These are phyloP conservation scores for Senna tora DNA, from an alignment of 306 rosid genomes.

Conservation along the genomic window DNA sequence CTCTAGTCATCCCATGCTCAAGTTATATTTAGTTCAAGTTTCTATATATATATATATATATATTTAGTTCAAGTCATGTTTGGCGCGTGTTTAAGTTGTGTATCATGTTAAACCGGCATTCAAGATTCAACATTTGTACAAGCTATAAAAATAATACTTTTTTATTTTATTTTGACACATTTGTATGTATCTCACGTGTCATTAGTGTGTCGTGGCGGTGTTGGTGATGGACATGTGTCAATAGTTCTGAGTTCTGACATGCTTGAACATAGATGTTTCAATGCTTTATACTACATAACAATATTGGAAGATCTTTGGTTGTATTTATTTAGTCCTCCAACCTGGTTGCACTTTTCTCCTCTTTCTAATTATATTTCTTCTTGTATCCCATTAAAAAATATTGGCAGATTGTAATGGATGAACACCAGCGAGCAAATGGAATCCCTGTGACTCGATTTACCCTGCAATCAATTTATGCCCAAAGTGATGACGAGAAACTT, in stretches of 20 bases:
- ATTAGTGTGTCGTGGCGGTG: too few relatives aligned
- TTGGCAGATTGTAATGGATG: constrained; percentile 97
- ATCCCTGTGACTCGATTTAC: constrained; percentile 87
- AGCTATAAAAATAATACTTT: too few relatives aligned
- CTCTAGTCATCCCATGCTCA: too few relatives aligned
- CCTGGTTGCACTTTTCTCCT: not conserved
- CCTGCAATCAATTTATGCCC: constrained; percentile 90
- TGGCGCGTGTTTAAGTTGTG: too few relatives aligned
- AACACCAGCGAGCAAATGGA: constrained; percentile 90
- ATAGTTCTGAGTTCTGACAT: constrained; percentile 19
- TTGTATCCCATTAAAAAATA: not conserved
- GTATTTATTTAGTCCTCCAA: not conserved
- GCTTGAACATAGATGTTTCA: constrained; percentile 7
- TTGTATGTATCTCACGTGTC: too few relatives aligned
- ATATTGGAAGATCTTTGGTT: constrained; percentile 6
- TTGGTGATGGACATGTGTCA: too few relatives aligned
- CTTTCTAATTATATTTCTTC: not conserved
- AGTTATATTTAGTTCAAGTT: too few relatives aligned
- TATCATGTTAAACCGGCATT: too few relatives aligned
- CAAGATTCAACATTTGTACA: too few relatives aligned
- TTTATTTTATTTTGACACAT: too few relatives aligned
- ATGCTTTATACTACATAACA: not conserved
- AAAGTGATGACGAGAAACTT: constrained; percentile 90
- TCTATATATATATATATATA: too few relatives aligned
- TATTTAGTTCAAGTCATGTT: too few relatives aligned